phyloP scores from a whole-genome alignment of 139 green algal genomes.

The Gonium pectorale region DNA sequence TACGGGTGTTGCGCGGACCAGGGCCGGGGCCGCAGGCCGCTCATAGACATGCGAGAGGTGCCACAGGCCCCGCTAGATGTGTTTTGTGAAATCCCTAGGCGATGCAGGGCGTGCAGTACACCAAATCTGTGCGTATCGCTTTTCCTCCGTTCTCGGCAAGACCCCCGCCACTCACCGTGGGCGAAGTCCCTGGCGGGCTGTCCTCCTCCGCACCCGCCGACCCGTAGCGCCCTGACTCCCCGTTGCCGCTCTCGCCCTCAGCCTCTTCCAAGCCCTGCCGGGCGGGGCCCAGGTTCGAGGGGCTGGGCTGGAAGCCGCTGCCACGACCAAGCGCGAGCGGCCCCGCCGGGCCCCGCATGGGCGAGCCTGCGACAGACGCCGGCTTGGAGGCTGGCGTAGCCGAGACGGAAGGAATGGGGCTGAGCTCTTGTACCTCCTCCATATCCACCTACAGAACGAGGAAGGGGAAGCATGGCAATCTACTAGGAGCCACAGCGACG shows the following conservation, averaged over 20 bases:
- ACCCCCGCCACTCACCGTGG: background rate
- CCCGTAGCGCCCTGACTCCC: background rate
- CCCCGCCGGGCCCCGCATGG: background rate
- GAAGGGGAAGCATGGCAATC: background rate
- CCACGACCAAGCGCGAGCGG: background rate
- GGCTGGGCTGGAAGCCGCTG: constrained; percentile 4
- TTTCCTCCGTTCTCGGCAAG: too few species aligned
- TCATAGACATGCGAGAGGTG: too few species aligned
- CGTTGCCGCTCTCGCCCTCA: background rate
- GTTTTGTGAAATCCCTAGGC: too few species aligned
- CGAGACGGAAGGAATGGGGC: background rate
- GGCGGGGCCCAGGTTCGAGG: constrained; percentile 38
- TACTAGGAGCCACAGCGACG: too few species aligned
- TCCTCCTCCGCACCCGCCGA: too few species aligned
- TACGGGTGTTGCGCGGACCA: too few species aligned
- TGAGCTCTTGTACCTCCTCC: constrained; percentile 41
- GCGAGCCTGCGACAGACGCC: background rate
- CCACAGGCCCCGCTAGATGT: too few species aligned
- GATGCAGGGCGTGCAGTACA: too few species aligned
- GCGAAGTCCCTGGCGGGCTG: constrained; percentile 8
- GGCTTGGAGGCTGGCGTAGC: background rate
- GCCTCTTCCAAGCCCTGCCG: too few species aligned
- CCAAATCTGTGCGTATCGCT: too few species aligned
- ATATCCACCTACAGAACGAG: constrained; percentile 15
- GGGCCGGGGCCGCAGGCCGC: too few species aligned